phyloP scores from a whole-genome alignment of 2,329 filamentous ascomycete species.

The Polychaeton citri region DNA sequence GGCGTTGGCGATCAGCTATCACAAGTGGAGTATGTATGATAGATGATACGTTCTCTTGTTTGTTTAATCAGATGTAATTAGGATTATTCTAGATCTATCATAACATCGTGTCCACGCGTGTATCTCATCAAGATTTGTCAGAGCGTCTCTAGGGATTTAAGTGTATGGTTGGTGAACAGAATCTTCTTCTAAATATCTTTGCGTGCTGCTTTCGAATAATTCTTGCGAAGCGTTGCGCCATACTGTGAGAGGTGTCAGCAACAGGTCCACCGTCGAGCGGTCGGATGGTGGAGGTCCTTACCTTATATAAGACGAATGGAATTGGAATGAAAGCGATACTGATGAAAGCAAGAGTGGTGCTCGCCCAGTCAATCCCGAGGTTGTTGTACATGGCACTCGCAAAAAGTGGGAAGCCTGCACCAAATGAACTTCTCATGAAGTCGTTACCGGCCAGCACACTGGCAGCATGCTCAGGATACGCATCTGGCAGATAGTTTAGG shows the following conservation, averaged over 20 bases:
- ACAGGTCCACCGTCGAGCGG: not conserved
- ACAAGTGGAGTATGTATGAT: no score
- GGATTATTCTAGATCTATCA: no score
- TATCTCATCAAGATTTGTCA: no score
- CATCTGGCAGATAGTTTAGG: slow-evolving; percentile 28
- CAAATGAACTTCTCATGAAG: slow-evolving; percentile 28
- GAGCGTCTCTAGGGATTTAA: not conserved
- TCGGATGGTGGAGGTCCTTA: not conserved
- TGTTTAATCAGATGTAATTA: no score
- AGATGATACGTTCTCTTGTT: no score
- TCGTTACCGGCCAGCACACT: slow-evolving; percentile 33
- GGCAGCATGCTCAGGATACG: slow-evolving; percentile 30
- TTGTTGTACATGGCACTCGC: slow-evolving; percentile 25
- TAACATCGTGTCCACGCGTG: no score
- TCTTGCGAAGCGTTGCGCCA: slow-evolving; percentile 27
- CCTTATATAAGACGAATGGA: slow-evolving; percentile 30
- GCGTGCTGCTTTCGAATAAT: slow-evolving; percentile 26
- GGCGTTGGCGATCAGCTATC: no score
- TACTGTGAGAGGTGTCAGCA: slow-evolving; percentile 11
- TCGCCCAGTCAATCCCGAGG: slow-evolving; percentile 30
- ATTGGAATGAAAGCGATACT: slow-evolving; percentile 32
- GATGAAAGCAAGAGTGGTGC: slow-evolving; percentile 27
- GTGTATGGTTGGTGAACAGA: not conserved
- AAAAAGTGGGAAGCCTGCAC: slow-evolving; percentile 29
- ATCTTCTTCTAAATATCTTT: slow-evolving; percentile 24